Base-by-base conservation (phyloP, 495 filamentous ascomycete species). In the Filosporella fistucella region DNA sequence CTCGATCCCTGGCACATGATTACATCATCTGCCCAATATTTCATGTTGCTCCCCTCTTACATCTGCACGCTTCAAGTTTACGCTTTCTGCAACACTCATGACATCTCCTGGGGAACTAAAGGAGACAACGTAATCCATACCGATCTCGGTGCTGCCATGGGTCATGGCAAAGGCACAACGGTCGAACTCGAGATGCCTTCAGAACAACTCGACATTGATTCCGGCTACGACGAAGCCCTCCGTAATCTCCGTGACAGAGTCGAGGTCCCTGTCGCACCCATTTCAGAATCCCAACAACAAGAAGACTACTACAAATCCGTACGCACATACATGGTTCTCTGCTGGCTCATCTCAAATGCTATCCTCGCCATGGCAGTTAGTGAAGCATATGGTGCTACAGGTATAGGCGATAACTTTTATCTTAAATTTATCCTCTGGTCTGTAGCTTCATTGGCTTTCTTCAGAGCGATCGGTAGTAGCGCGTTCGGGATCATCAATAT, bases 1-100 rank as follows among this genome's bases (percentile, higher is more conserved):
- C 81, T 96, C 21, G 94, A 97, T 59, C 94, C 94, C 0, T 99
- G 94, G 94, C 93, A 99, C 71, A 95, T 99, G 89, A 87, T 97
- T 68, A 99, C 94, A 23, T 87, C 80, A 1, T 83, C 87, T 0
- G 76, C 77, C n/a, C 91, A 96, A 64, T 99, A 99, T 72, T 95
- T 97, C 61, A 74, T 88, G 38, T 79, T 99, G 22, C 72, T 99
- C 20, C 93, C 93, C 0, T 80, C 72, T 37, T 99, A 97, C 70
- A 94, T 99, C 68, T 96, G 93, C 74, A 96, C 88, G 0, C 71
- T 99, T 22, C 94, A 97, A 65, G 89, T 97, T 30, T 99, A 99
- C 72, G 93, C 93, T 28, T 97, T 99, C 66, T 99, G 93, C 75
- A 99, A 99, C 75, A 95, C 93, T 30, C 93, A 98, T 76, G 93